Conservation (phyloP, 495 filamentous ascomycete genomes). For the Penicillium pancosmium region DNA sequence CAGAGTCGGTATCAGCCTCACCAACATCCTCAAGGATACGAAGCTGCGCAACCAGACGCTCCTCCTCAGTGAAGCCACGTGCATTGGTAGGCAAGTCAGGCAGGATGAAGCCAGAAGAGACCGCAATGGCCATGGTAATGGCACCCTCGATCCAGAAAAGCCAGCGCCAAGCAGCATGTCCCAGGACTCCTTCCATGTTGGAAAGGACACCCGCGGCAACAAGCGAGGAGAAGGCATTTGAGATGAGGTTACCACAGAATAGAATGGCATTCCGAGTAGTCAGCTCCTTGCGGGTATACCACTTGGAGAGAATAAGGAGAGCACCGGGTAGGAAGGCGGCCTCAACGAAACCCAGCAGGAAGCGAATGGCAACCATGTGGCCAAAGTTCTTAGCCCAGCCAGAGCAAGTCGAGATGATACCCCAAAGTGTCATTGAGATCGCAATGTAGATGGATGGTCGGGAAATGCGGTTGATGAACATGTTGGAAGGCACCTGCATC, state of each 20-base stretch:
- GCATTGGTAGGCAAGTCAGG: slow-evolving; percentile 78
- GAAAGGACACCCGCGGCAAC: slow-evolving; percentile 50
- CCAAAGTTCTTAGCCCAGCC: slow-evolving; percentile 56
- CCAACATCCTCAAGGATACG: slow-evolving; percentile 79
- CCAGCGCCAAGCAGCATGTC: slow-evolving; percentile 63
- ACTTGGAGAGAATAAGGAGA: slow-evolving; percentile 49
- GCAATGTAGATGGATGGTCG: slow-evolving; percentile 66
- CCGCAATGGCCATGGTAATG: slow-evolving; percentile 35
- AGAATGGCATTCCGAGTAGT: slow-evolving; percentile 47
- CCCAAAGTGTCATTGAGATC: slow-evolving; percentile 66
- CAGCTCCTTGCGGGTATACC: slow-evolving; percentile 49
- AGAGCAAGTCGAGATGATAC: slow-evolving; percentile 62
- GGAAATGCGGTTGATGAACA: slow-evolving; percentile 46
- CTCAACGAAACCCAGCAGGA: slow-evolving; percentile 67
- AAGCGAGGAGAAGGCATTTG: slow-evolving; percentile 67
- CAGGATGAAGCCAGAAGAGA: slow-evolving; percentile 58
- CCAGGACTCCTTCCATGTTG: slow-evolving; percentile 44
- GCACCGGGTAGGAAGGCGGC: slow-evolving; percentile 48
- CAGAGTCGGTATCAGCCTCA: slow-evolving; percentile 63
- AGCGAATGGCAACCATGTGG: slow-evolving; percentile 63
- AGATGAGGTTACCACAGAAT: slow-evolving; percentile 51
- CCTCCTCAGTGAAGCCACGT: slow-evolving; percentile 66
- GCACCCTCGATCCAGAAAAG: slow-evolving; percentile 58
- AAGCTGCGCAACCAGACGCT: slow-evolving; percentile 67
- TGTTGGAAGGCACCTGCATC: slow-evolving; percentile 41